Evolutionary conservation across 805 yeast genomes (phyloP).

Genomic region (Saccharomycopsis capsularis): DNA sequence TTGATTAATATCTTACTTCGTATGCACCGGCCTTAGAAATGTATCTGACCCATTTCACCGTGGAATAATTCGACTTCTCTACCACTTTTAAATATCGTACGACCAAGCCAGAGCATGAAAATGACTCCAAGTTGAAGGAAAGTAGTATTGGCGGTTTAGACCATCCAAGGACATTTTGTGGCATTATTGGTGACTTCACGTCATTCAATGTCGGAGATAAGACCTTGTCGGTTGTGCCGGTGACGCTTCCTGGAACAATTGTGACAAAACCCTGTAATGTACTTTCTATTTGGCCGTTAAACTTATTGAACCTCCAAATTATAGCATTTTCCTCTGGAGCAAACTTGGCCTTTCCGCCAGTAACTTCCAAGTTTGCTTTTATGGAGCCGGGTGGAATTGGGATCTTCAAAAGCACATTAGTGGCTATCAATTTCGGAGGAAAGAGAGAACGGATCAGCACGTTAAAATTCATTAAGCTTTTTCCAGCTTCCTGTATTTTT

Average conservation of each 20-base stretch:
- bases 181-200: slow-evolving; percentile 5
- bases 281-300: slow-evolving; percentile 60
- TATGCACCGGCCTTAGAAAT: slow-evolving; percentile 69
- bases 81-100: slow-evolving; percentile 65
- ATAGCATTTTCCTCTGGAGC: slow-evolving; percentile 58
- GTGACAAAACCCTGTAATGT: slow-evolving; percentile 45
- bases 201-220: slow-evolving; percentile 6
- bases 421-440: slow-evolving; percentile 51
- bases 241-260: slow-evolving; percentile 33
- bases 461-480: slow-evolving; percentile 44
- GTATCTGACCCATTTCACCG: slow-evolving; percentile 87
- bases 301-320: slow-evolving; percentile 64
- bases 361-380: slow-evolving; percentile 37
- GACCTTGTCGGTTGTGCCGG: slow-evolving; percentile 16
- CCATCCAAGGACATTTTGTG: slow-evolving; percentile 35
- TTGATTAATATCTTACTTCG: slow-evolving; percentile 64
- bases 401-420: slow-evolving; percentile 54
- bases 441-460: slow-evolving; percentile 58
- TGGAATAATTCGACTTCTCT: slow-evolving; percentile 53
- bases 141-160: slow-evolving; percentile 69
- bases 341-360: slow-evolving; percentile 64
- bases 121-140: slow-evolving; percentile 64
- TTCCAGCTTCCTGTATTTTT: slow-evolving; percentile 40
- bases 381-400: slow-evolving; percentile 65
- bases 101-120: slow-evolving; percentile 66